Evolutionary conservation across 345 rosid genomes (phyloP).

Genomic region (Euclidium syriacum): DNA sequence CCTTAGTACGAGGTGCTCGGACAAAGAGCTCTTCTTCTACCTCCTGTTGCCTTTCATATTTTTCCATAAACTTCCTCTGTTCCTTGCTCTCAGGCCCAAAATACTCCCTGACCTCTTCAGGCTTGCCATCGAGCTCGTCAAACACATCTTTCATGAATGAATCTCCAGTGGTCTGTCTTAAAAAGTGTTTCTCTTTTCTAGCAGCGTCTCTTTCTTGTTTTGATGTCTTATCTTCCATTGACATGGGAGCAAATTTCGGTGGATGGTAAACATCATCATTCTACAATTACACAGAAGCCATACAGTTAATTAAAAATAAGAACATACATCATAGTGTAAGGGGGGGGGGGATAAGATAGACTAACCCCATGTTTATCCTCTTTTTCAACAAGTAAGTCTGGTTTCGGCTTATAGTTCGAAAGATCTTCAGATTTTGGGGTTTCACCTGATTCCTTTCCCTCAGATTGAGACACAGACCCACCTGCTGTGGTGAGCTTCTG

Average conservation of each 20-base stretch:
- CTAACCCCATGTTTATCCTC: conserved; percentile 28
- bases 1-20: conserved; percentile 65
- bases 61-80: conserved; percentile 46
- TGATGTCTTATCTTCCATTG: conserved; percentile 74
- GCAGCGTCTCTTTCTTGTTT: conserved; percentile 63
- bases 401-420: conserved; percentile 73
- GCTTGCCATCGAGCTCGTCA: conserved; percentile 75
- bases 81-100: conserved; percentile 70
- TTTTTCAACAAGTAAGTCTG: conserved; percentile 64
- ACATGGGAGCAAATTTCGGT: conserved; percentile 69
- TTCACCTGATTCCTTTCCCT: conserved; percentile 34
- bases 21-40: conserved; percentile 78
- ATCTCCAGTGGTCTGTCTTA: conserved; percentile 49
- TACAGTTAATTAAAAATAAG: conserved; percentile 19
- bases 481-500: conserved; percentile 62
- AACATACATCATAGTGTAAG: neutral
- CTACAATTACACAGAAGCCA: conserved; percentile 35
- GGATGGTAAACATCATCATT: conserved; percentile 58
- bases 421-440: conserved; percentile 54
- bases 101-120: conserved; percentile 81
- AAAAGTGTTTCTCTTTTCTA: conserved; percentile 61
- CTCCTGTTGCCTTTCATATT: conserved; percentile 55
- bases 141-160: conserved; percentile 59
- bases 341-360: neutral
- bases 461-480: conserved; percentile 24